These are phyloP conservation scores for Debaryomyces tyrocola DNA, from an alignment of 805 yeast species.

Conservation along the genomic window DNA sequence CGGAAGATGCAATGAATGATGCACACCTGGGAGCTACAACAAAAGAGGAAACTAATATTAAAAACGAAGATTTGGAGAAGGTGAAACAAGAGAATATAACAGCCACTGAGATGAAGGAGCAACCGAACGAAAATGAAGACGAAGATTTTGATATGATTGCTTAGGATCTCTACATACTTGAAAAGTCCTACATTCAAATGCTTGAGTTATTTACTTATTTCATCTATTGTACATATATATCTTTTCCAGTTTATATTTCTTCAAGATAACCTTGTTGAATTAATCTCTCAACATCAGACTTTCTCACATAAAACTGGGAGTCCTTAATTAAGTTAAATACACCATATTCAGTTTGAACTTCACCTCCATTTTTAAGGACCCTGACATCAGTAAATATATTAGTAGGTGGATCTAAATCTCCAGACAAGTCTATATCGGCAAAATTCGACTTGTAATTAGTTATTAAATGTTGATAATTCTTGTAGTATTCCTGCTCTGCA, in stretches of 20 bases:
- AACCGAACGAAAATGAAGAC: background rate
- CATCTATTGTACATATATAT: background rate
- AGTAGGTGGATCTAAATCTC: conserved; percentile 86
- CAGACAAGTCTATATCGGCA: conserved; percentile 83
- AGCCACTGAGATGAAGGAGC: background rate
- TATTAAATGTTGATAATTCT: conserved; percentile 67
- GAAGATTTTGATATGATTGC: too few relatives aligned
- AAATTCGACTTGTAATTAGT: conserved; percentile 76
- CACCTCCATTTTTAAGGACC: conserved; percentile 92
- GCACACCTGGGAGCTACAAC: background rate
- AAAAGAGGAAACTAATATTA: too few relatives aligned
- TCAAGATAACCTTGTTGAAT: conserved; percentile 93
- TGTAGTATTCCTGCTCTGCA: conserved; percentile 75
- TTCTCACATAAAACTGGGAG: conserved; percentile 91
- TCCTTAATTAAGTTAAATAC: conserved; percentile 90
- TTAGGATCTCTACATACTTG: too few relatives aligned
- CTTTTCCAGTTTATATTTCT: conserved; percentile 45
- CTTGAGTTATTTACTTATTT: background rate
- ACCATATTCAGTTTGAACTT: conserved; percentile 95
- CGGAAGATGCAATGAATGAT: background rate
- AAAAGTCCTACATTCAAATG: too few relatives aligned
- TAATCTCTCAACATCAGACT: conserved; percentile 89
- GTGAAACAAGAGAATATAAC: background rate
- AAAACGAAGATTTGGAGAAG: background rate
- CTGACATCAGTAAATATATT: conserved; percentile 93